Conservation (phyloP, 1,284 basidiomycete genomes). For the Puccinia coronata region DNA sequence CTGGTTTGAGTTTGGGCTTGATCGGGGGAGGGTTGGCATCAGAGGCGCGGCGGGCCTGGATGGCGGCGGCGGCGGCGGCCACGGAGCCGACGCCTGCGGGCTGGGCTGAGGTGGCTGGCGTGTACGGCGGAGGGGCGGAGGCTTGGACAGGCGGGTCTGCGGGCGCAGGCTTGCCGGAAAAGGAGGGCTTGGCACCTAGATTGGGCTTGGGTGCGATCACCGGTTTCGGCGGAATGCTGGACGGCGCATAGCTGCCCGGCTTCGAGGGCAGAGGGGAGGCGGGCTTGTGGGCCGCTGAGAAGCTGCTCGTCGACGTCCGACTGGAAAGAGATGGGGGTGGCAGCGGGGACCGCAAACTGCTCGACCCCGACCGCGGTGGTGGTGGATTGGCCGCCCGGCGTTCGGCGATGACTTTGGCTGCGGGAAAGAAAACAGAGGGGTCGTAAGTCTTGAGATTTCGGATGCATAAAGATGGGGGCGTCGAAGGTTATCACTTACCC, state of each 20-base stretch:
- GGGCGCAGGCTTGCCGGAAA: not conserved
- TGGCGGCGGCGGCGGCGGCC: constrained; percentile 57
- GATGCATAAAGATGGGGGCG: not conserved
- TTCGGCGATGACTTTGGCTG: constrained; percentile 69
- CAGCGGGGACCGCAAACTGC: not conserved
- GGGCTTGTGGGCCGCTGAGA: not conserved
- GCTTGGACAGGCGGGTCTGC: not conserved
- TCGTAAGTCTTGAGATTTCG: not conserved
- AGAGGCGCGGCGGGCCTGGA: constrained; percentile 59
- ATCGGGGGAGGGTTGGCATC: constrained; percentile 61
- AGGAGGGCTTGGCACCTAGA: constrained; percentile 36
- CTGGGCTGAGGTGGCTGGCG: constrained; percentile 41
- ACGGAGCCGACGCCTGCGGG: constrained; percentile 32
- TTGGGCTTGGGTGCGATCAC: constrained; percentile 25
- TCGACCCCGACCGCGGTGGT: not conserved
- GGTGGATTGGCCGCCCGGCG: constrained; percentile 24
- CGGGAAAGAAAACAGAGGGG: not conserved
- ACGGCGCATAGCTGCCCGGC: not conserved
- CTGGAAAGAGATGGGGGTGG: constrained; percentile 14
- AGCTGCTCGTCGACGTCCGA: not conserved
- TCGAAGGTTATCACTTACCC: constrained; percentile 65
- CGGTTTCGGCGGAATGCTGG: not conserved
- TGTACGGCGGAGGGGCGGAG: constrained; percentile 57
- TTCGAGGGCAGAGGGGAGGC: not conserved
- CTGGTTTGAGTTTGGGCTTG: constrained; percentile 80